Evolutionary conservation across 1,284 basidiomycete species (phyloP), one percentile per base, ranked within the genome.

Genomic region (Anthracocystis walkeri): DNA sequence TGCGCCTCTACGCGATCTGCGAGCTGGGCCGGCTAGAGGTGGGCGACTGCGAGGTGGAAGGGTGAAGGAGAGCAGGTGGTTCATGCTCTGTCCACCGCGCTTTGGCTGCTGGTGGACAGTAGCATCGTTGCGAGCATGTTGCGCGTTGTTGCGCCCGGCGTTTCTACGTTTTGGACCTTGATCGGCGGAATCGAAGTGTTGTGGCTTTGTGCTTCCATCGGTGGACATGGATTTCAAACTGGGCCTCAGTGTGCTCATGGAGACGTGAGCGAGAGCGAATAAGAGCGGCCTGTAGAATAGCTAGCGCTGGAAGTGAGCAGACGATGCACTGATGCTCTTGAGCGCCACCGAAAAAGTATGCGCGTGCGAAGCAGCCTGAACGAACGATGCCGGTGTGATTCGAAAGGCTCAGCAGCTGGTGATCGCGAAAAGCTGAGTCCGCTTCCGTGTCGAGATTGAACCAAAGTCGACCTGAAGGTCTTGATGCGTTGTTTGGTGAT

Each of bases 51-150:
- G 70, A 4, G 82, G 81, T 11, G 83, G 83, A 23, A 84, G 44
- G 20, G 83, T 84, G 64, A 84, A 84, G 41, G 82, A 77, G 57
- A 84, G 76, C 38, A 84, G 59, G 55, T 82, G 83, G 51, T 83
- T 84, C 58, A 84, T 67, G 58, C 68, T 82, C 75, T 84, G 81
- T 18, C 79, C 74, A 46, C 74, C 65, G 16, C 69, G 68, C 46
- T 72, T 76, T 21, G 51, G 60, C 42, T 72, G 69, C 55, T 66
- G 68, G 27, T 60, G 53, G 54, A 52, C 31, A 38, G 40, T 60
- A 35, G 48, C 40, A 21, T 64, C 61, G 33, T 62, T 62, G 8
- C 60, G 46, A 53, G 42, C 64, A 46, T 66, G 58, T 14, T 64
- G 61, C 54, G 58, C 58, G 38, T 48, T 63, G 64, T 38, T 63